Base-by-base conservation (phyloP, 129 eudicot genomes). In the Pittosporum tobira region DNA sequence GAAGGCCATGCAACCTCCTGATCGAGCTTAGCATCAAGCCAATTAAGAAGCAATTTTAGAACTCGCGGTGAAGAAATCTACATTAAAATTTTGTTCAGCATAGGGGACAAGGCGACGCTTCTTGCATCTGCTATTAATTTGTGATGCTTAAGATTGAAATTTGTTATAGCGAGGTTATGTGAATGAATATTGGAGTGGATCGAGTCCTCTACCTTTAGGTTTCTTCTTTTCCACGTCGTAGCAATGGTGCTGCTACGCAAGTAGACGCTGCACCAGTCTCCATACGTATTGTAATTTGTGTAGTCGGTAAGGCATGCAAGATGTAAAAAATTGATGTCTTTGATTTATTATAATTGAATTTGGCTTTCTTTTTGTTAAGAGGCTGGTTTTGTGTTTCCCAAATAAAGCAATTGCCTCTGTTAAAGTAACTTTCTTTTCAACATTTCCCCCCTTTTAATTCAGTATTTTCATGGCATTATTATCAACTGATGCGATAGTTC, bases 371-470 rank as follows among this genome's bases (percentile, higher is more conserved):
- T 46, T 62, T 62, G 64, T 70, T 71, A 70, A 71, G 80, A 77
- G 81, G 81, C 73, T 71, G 61, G 43, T 21, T 29, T 54, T 77
- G 77, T 63, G 75, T 73, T 77, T 79, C 77, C 88, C 70, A 77
- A 63, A 70, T 67, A 81, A 77, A 81, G 80, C 73, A 73, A 51
- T 65, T 58, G 62, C 64, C 67, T 73, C 83, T 68, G 72, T 52
- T 73, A 77, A 77, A 81, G 80, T 61, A 68, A 54, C 73, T 61
- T 70, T 75, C 65, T 79, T 81, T 77, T 70, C 78, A 56, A 74
- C 71, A 74, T 61, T 42, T 67, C 62, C 68, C 62, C 68, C 54
- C 63, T 66, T 61, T 63, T 70, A 67, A 70, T 67, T 71, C 60
- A 59, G 66, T 37, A n/a, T 38, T 36, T 69, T 43, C 36, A 64